A percentile compares a stretch with the other conserved stretches of the same genome.
These are phyloP conservation scores for Pichia sp. DNA, from an alignment of 1,139 yeast genomes.

Conservation along the genomic window DNA sequence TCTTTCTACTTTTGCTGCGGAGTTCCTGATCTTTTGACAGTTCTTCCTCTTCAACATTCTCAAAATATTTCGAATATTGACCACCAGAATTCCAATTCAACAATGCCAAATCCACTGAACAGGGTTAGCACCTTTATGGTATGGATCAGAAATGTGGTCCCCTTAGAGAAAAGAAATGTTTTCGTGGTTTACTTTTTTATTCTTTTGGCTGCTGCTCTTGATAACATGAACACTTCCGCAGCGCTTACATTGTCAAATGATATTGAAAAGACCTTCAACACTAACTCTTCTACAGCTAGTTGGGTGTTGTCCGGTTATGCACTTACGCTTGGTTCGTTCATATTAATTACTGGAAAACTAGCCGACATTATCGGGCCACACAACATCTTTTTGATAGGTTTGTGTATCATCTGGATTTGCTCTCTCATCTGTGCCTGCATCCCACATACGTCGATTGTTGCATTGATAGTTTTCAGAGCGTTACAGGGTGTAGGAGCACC, in stretches of 20 bases:
- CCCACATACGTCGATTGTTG: conserved; percentile 22
- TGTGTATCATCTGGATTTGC: conserved; percentile 26
- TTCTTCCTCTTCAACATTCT: neutral
- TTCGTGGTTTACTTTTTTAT: conserved; percentile 18
- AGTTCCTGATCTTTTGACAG: neutral
- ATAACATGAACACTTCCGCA: conserved; percentile 32
- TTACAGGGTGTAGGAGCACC: conserved; percentile 38
- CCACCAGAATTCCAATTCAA: neutral
- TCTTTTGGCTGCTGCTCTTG: conserved; percentile 22
- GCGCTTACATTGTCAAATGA: conserved; percentile 26
- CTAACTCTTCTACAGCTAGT: conserved; percentile 27
- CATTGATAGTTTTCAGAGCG: conserved; percentile 35
- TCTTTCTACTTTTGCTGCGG: neutral
- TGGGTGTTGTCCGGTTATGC: conserved; percentile 39
- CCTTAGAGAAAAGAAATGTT: conserved; percentile 20
- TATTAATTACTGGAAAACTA: conserved; percentile 35
- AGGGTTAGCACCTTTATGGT: neutral
- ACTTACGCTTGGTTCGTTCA: conserved; percentile 36
- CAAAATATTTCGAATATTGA: neutral
- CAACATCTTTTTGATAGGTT: conserved; percentile 26
- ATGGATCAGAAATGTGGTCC: conserved; percentile 16
- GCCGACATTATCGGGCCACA: conserved; percentile 37
- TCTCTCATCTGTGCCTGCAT: conserved; percentile 31
- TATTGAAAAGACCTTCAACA: conserved; percentile 26
- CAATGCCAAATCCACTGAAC: neutral